Conservation (phyloP, 169 alveolate genomes). For the Plasmodium berghei region DNA sequence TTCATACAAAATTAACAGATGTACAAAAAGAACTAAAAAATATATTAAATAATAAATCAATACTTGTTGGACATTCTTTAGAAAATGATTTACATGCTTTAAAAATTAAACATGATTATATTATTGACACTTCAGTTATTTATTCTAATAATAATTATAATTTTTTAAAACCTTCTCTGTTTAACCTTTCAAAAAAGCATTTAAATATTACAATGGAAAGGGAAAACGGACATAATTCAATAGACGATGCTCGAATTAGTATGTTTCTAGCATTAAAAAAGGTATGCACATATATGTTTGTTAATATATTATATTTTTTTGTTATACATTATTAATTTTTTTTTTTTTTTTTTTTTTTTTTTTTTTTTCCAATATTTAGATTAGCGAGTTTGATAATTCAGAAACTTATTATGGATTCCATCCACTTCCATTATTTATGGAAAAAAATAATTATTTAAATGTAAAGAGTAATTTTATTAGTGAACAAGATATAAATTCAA, state of each 20-base stretch:
- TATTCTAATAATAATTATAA: slow-evolving; percentile 23
- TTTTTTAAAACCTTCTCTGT: slow-evolving; percentile 58
- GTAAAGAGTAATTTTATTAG: slow-evolving; percentile 11
- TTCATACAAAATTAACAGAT: slow-evolving; percentile 69
- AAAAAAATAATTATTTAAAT: slow-evolving; percentile 11
- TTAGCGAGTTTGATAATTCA: slow-evolving; percentile 33
- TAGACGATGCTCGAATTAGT: slow-evolving; percentile 75
- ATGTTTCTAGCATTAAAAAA: slow-evolving; percentile 80
- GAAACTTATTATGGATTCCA: slow-evolving; percentile 8
- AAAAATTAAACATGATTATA: slow-evolving; percentile 61
- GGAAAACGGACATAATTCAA: slow-evolving; percentile 79
- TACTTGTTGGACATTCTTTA: slow-evolving; percentile 80
- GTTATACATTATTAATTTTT: no score
- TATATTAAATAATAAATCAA: slow-evolving; percentile 67
- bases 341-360: no score
- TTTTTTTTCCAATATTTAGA: neutral
- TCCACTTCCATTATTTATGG: slow-evolving; percentile 23
- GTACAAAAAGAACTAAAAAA: slow-evolving; percentile 69
- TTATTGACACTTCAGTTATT: slow-evolving; percentile 76
- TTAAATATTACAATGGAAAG: slow-evolving; percentile 74
- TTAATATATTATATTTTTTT: no score
- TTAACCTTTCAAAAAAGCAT: slow-evolving; percentile 66
- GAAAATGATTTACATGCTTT: slow-evolving; percentile 79
- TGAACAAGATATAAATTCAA: slow-evolving; percentile 10
- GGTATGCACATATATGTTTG: slow-evolving; percentile 12